Conservation (phyloP, 1,284 basidiomycete genomes). For the Fomes fomentarius region DNA sequence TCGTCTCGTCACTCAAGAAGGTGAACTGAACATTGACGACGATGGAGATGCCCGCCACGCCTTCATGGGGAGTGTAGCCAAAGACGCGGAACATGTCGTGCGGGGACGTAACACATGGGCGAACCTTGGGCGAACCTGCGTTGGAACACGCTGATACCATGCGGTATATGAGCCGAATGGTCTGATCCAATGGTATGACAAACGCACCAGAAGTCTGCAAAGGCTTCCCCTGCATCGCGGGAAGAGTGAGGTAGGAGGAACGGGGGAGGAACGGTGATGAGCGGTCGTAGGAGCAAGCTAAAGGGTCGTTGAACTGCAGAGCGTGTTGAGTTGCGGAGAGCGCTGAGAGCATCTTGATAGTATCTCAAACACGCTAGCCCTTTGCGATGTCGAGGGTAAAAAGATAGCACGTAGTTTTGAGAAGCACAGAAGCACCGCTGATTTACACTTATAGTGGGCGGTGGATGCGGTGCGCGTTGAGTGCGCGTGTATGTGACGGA, state of each 20-base stretch:
- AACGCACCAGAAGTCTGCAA: slow-evolving; percentile 8
- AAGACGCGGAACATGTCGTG: slow-evolving; percentile 61
- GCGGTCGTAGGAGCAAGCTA: slow-evolving; percentile 14
- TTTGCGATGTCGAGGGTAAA: slow-evolving; percentile 9
- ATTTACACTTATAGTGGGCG: slow-evolving; percentile 5
- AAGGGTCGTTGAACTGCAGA: slow-evolving; percentile 15
- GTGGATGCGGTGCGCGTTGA: slow-evolving; percentile 6
- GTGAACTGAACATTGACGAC: slow-evolving; percentile 64
- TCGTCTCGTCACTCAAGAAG: slow-evolving; percentile 46
- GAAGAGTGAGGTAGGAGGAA: slow-evolving; percentile 1
- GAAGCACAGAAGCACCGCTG: slow-evolving; percentile 8
- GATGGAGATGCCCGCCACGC: slow-evolving; percentile 58
- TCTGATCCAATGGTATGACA: not conserved
- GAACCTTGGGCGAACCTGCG: slow-evolving; percentile 7
- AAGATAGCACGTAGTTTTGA: slow-evolving; percentile 7
- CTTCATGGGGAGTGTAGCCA: slow-evolving; percentile 62
- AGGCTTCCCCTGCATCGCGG: slow-evolving; percentile 13
- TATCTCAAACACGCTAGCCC: not conserved
- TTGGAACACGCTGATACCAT: not conserved
- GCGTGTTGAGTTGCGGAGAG: slow-evolving; percentile 11
- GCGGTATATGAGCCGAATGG: not conserved
- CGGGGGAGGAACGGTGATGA: slow-evolving; percentile 12
- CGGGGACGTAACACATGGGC: slow-evolving; percentile 38
- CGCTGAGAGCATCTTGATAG: slow-evolving; percentile 21
- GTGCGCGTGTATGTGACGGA: slow-evolving; percentile 9